Evolutionary conservation across 2,329 filamentous ascomycete species (phyloP).

Genomic region (Scortechinia acanthostroma): DNA sequence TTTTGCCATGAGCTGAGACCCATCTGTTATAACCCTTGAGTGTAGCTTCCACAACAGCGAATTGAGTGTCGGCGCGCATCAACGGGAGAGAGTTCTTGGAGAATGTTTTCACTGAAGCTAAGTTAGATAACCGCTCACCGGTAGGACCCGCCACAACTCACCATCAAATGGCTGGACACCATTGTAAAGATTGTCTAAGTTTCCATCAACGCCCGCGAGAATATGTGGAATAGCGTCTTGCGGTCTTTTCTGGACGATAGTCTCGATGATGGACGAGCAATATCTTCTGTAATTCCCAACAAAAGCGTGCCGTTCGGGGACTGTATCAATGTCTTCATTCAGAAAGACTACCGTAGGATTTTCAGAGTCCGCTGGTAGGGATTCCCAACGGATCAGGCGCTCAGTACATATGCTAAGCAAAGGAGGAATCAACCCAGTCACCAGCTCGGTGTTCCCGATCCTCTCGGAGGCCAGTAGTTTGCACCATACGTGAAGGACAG

Average conservation of each 20-base stretch:
- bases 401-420: slow-evolving; percentile 78
- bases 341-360: slow-evolving; percentile 77
- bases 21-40: slow-evolving; percentile 85
- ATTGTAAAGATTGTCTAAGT: slow-evolving; percentile 71
- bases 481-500: slow-evolving; percentile 83
- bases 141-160: slow-evolving; percentile 21
- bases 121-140: too few species aligned
- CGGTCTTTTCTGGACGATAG: slow-evolving; percentile 73
- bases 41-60: slow-evolving; percentile 80
- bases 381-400: slow-evolving; percentile 81
- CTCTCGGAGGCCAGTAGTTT: slow-evolving; percentile 59
- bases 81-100: slow-evolving; percentile 66
- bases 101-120: slow-evolving; percentile 31
- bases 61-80: slow-evolving; percentile 79
- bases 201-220: slow-evolving; percentile 68
- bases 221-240: slow-evolving; percentile 84
- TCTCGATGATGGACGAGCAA: slow-evolving; percentile 79
- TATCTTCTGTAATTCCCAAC: slow-evolving; percentile 92
- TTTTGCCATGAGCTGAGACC: slow-evolving; percentile 27
- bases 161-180: slow-evolving; percentile 61
- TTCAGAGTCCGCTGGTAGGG: slow-evolving; percentile 72
- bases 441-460: slow-evolving; percentile 45
- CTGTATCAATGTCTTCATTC: slow-evolving; percentile 87
- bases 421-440: slow-evolving; percentile 51
- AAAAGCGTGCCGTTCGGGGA: slow-evolving; percentile 89